Percentiles rank a stretch among this genome's conserved stretches.
These are phyloP conservation scores for Trichoderma sp. DNA, from an alignment of 2,329 filamentous ascomycete genomes.

Conservation along the genomic window DNA sequence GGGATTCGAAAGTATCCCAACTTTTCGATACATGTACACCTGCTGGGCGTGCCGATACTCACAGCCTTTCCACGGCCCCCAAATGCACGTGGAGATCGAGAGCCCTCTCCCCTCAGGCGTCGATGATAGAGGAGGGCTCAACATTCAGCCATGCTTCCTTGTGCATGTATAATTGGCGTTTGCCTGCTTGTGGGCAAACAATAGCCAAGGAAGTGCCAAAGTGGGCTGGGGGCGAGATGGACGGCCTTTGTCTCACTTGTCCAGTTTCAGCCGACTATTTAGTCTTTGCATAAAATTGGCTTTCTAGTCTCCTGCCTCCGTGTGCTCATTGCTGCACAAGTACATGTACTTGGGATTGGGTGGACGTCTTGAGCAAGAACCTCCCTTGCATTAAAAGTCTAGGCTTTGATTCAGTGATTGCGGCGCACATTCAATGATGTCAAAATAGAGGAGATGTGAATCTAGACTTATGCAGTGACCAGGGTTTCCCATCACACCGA, in stretches of 20 bases:
- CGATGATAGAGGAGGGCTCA: too few species aligned
- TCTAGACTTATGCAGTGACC: not conserved
- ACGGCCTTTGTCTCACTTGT: too few species aligned
- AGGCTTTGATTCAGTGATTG: not conserved
- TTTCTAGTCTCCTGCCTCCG: not conserved
- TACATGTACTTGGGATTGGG: not conserved
- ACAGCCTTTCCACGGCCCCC: not conserved
- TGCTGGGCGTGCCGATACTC: constrained; percentile 12
- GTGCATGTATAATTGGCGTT: not conserved
- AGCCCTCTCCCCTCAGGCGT: not conserved
- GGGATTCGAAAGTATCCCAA: constrained; percentile 18
- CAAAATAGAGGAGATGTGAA: not conserved
- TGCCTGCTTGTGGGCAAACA: not conserved
- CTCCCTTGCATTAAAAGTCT: not conserved
- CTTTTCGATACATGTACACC: not conserved
- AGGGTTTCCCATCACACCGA: not conserved
- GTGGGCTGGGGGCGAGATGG: not conserved
- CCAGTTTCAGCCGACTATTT: not conserved
- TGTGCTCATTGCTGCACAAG: not conserved
- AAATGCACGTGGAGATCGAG: not conserved
- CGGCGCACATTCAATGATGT: not conserved
- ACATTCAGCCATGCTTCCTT: not conserved
- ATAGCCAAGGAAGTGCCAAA: not conserved
- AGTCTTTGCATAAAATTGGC: not conserved
- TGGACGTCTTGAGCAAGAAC: not conserved